Base-by-base conservation (phyloP, 495 filamentous ascomycete species). In the Lindgomyces ingoldianus region DNA sequence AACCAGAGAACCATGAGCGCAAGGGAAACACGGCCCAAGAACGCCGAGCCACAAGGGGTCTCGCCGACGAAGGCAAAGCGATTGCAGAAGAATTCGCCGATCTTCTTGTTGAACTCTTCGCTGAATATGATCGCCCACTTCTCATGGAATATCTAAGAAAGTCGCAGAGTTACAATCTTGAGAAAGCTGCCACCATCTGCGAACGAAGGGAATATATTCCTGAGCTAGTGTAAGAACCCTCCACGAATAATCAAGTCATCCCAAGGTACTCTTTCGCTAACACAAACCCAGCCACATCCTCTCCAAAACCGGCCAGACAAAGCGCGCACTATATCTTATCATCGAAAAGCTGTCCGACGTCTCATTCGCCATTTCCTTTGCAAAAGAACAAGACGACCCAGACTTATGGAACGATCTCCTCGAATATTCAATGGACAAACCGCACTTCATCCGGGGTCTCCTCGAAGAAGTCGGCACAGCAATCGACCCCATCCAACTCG, bases 391-490 rank as follows among this genome's bases (percentile, higher is more conserved):
- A 73, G 84, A 92, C 60, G 93, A 98, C 62, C 84, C 85, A 0
- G 90, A 93, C 67, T 82, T 98, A 0, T 98, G 94, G 94, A 88
- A 96, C 64, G 94, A 98, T 70, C 82, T 98, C 10, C 85, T 98
- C 21, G 84, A 92, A 61, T 97, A 97, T 77, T 89, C 85, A 22
- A 98, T 98, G 95, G 91, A 96, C 74, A 96, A 96, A 67, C 94
- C 94, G 0, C 83, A 83, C 14, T 98, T 98, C 77, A 96, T 98
- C 59, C 87, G 91, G 18, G 95, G 90, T 1, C 79, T 98, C 8
- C 84, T 98, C 1, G 91, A 96, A 65, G 91, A 97, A 75, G 93
- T 95, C 4, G 94, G 95, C 12, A 96, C 92, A 3, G 84, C 90
- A 3, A 93, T 98, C 53, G 86, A 96, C 68, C 93, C 93, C 0